phyloP scores from a whole-genome alignment of 2,329 filamentous ascomycete genomes.

The Bipolaris cookei region DNA sequence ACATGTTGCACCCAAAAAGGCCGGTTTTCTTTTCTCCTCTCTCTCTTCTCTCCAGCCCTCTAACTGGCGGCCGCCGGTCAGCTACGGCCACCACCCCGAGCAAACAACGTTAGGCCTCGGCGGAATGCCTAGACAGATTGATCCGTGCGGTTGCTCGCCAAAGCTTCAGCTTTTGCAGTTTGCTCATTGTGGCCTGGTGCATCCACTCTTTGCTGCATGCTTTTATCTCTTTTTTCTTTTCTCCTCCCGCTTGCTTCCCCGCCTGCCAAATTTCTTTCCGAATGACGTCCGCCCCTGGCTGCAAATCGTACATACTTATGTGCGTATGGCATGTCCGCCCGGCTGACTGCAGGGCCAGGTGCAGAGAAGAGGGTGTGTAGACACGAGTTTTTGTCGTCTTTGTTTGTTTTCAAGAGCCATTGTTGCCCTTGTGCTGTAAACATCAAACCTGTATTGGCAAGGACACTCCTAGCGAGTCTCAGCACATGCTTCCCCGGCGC shows the following conservation, averaged over 20 bases:
- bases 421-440: too few relatives aligned
- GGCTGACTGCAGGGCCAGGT: background rate
- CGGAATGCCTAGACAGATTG: constrained; percentile 16
- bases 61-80: constrained; percentile 4
- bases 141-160: constrained; percentile 11
- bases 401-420: too few relatives aligned
- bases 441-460: too few relatives aligned
- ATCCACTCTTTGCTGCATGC: constrained; percentile 19
- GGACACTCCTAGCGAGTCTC: too few relatives aligned
- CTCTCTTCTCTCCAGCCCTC: background rate
- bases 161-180: constrained; percentile 21
- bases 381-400: too few relatives aligned
- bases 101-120: constrained; percentile 19
- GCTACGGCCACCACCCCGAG: constrained; percentile 1
- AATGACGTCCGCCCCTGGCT: background rate
- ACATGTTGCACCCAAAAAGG: background rate
- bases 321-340: background rate
- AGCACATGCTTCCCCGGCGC: too few relatives aligned
- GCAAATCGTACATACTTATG: too few relatives aligned
- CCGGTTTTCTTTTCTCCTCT: background rate
- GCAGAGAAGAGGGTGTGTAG: background rate
- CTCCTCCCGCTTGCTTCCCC: constrained; percentile 1
- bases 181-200: constrained; percentile 22
- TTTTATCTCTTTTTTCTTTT: constrained; percentile 12
- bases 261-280: background rate